Evolutionary conservation across 108 stramenopile species (phyloP).

Genomic region (Stephanodiscus triporus): DNA sequence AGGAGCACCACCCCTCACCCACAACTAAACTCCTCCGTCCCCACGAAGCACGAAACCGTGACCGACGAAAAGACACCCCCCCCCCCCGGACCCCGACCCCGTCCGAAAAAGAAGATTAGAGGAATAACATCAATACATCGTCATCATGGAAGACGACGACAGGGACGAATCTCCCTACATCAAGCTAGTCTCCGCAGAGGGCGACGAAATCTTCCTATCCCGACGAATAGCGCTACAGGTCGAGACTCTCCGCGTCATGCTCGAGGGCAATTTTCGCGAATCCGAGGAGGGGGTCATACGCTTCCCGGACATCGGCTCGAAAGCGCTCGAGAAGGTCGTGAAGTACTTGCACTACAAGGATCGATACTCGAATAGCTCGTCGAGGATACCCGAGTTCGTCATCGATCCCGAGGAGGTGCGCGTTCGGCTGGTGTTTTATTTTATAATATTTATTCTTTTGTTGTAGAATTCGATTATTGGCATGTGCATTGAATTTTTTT

Average conservation of each 20-base stretch:
- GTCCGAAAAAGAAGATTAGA: too few species aligned
- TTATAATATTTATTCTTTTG: not conserved
- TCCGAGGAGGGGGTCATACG: constrained; percentile 80
- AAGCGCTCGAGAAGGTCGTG: constrained; percentile 81
- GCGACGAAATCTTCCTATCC: constrained; percentile 56
- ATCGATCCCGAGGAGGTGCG: constrained; percentile 82
- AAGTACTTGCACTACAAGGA: constrained; percentile 85
- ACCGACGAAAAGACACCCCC: too few species aligned
- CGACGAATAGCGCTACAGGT: constrained; percentile 50
- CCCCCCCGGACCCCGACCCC: too few species aligned
- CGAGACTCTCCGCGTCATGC: constrained; percentile 78
- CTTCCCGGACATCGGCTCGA: constrained; percentile 75
- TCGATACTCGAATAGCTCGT: constrained; percentile 58
- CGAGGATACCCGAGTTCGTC: constrained; percentile 79
- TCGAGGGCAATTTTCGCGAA: constrained; percentile 82
- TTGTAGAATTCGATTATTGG: not conserved
- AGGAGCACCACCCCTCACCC: too few species aligned
- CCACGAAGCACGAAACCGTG: too few species aligned
- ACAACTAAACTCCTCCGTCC: too few species aligned
- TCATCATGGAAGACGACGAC: constrained; percentile 51
- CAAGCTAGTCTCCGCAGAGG: constrained; percentile 84
- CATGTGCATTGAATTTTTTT: not conserved
- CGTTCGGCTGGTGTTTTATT: not conserved
- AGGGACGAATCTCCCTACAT: constrained; percentile 58
- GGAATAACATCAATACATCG: too few species aligned